Conservation (phyloP, 257 asterid species). For the Jacaranda copaia region DNA sequence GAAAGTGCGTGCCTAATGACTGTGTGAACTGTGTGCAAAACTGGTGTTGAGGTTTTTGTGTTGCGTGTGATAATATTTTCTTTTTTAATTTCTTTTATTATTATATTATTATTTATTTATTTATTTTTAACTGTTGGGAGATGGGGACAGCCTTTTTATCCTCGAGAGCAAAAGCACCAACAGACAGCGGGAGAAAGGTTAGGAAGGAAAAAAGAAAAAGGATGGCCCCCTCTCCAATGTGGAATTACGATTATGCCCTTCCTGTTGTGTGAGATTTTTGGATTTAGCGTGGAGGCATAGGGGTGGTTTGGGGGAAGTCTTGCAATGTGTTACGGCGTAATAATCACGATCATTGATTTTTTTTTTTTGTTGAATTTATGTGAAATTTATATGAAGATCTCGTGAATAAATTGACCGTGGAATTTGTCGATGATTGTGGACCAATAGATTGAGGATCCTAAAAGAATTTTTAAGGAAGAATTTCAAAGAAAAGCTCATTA, state of each 20-base stretch:
- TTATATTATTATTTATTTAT: neutral
- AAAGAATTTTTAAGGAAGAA: too few relatives aligned
- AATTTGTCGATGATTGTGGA: too few relatives aligned
- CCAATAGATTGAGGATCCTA: too few relatives aligned
- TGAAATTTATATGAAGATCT: too few relatives aligned
- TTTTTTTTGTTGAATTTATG: too few relatives aligned
- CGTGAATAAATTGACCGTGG: too few relatives aligned
- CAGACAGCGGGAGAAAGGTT: conserved; percentile 49
- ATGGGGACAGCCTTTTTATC: conserved; percentile 66
- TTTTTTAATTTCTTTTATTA: conserved; percentile 21
- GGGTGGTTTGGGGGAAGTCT: too few relatives aligned
- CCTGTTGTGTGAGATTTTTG: neutral
- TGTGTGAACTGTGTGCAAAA: conserved; percentile 25
- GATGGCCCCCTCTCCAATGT: conserved; percentile 15
- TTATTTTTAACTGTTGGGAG: neutral
- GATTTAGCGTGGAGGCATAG: neutral
- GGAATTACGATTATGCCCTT: conserved; percentile 50
- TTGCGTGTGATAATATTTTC: neutral
- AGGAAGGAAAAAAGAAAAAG: conserved; percentile 39
- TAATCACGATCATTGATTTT: too few relatives aligned
- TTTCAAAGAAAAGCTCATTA: too few relatives aligned
- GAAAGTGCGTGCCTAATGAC: conserved; percentile 42
- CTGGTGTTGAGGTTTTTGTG: conserved; percentile 40
- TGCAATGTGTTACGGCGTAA: too few relatives aligned
- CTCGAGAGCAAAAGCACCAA: conserved; percentile 52